Evolutionary conservation across 768 basidiomycete genomes (phyloP).

Genomic region (Leccinum sublutescens): DNA sequence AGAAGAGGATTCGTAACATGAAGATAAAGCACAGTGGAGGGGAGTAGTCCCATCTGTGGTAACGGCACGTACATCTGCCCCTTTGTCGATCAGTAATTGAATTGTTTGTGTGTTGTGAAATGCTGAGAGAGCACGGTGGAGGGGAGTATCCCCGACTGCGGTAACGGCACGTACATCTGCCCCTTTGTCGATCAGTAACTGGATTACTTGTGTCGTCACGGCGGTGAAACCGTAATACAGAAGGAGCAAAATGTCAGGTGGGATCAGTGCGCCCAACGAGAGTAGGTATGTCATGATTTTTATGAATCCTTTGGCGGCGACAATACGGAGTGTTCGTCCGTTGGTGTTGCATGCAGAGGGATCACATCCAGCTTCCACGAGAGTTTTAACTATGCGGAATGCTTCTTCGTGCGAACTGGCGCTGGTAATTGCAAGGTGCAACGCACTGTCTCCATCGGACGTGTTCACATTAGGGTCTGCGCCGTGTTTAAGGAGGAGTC

Average conservation of each 20-base stretch:
- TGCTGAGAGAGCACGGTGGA: too few relatives aligned
- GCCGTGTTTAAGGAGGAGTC: not conserved
- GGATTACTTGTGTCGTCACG: not conserved
- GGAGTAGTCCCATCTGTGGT: too few relatives aligned
- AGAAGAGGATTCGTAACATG: not conserved
- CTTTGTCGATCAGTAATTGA: too few relatives aligned
- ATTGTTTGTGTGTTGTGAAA: too few relatives aligned
- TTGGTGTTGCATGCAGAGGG: not conserved
- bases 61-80: too few relatives aligned
- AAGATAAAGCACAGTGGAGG: not conserved
- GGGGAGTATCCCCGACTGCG: too few relatives aligned
- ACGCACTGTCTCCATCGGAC: not conserved
- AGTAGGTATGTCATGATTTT: not conserved
- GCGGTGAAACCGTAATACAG: not conserved
- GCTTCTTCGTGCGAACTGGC: too few relatives aligned
- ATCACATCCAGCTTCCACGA: not conserved
- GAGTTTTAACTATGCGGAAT: not conserved
- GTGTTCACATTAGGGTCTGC: not conserved
- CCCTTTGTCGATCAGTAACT: not conserved
- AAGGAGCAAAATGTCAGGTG: not conserved
- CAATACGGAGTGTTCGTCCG: not conserved
- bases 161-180: not conserved
- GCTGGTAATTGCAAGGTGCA: not conserved
- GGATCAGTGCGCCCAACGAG: not conserved
- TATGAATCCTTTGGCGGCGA: rapidly evolving